These are phyloP conservation scores for Colletotrichum godetiae DNA, from an alignment of 2,329 filamentous ascomycete genomes.

Conservation along the genomic window DNA sequence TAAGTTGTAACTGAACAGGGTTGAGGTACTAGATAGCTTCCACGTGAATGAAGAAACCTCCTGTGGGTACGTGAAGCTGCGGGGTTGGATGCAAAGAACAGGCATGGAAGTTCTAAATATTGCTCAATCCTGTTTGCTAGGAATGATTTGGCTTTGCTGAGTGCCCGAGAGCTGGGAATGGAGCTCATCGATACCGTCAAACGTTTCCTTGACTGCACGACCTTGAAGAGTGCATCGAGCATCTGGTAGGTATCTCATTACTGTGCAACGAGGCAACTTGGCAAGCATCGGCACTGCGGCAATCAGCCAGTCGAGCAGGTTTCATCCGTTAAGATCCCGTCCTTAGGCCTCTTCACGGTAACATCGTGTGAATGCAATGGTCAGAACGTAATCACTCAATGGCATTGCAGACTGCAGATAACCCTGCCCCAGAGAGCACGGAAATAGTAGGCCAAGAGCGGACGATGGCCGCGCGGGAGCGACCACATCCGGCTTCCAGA, in stretches of 20 bases:
- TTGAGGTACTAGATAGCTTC: not conserved
- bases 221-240: not conserved
- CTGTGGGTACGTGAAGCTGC: not conserved
- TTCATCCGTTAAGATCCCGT: not conserved
- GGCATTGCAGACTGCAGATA: not conserved
- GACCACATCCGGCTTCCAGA: conserved; percentile 10
- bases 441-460: not conserved
- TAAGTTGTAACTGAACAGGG: not conserved
- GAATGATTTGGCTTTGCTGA: not conserved
- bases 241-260: not conserved
- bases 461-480: not conserved
- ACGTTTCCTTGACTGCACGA: not conserved
- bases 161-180: not conserved
- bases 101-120: not conserved
- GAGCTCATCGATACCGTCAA: not conserved
- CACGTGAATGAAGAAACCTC: not conserved
- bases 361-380: conserved; percentile 5
- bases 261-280: not conserved
- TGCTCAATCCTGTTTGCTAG: not conserved
- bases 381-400: not conserved
- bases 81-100: not conserved
- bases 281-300: conserved; percentile 3
- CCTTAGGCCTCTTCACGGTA: not conserved
- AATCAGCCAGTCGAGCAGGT: not conserved
- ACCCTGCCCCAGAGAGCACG: not conserved